Conservation (phyloP, 1,284 basidiomycete genomes). For the Fomitiporia mediterranea region DNA sequence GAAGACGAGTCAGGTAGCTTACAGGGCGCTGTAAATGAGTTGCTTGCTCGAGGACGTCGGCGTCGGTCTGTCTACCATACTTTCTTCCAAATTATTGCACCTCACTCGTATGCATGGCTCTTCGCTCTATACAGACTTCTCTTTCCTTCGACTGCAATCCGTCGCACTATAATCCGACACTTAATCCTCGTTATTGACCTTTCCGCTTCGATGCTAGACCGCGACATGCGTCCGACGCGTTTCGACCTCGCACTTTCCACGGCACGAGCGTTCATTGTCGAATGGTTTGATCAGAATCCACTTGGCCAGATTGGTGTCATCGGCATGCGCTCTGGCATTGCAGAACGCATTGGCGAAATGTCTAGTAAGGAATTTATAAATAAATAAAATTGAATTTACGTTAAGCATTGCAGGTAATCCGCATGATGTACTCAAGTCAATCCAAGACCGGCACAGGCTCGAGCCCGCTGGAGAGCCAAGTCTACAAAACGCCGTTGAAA, state of each 20-base stretch:
- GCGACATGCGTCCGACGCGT: constrained; percentile 91
- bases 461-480: constrained; percentile 92
- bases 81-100: too few species aligned
- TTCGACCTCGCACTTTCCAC: constrained; percentile 89
- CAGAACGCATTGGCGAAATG: constrained; percentile 85
- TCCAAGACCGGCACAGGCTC: constrained; percentile 84
- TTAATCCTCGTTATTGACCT: constrained; percentile 88
- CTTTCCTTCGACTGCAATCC: constrained; percentile 81
- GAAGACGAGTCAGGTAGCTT: constrained; percentile 94
- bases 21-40: constrained; percentile 84
- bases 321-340: constrained; percentile 85
- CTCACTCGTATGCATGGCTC: background rate
- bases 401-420: constrained; percentile 97
- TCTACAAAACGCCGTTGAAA: constrained; percentile 94
- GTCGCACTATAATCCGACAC: constrained; percentile 95
- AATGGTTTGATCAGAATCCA: constrained; percentile 99
- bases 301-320: constrained; percentile 94
- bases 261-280: constrained; percentile 83
- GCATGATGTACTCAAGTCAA: constrained; percentile 83
- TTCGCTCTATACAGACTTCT: constrained; percentile 46
- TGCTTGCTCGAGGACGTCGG: constrained; percentile 81
- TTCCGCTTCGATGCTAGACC: constrained; percentile 89
- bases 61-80: constrained; percentile 65
- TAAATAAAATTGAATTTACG: too few species aligned
- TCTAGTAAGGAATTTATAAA: constrained; percentile 59